Evolutionary conservation across 176 grass and related monocot species (phyloP), one percentile per base, ranked within the genome.

Genomic region (Cenchrus purpureus): DNA sequence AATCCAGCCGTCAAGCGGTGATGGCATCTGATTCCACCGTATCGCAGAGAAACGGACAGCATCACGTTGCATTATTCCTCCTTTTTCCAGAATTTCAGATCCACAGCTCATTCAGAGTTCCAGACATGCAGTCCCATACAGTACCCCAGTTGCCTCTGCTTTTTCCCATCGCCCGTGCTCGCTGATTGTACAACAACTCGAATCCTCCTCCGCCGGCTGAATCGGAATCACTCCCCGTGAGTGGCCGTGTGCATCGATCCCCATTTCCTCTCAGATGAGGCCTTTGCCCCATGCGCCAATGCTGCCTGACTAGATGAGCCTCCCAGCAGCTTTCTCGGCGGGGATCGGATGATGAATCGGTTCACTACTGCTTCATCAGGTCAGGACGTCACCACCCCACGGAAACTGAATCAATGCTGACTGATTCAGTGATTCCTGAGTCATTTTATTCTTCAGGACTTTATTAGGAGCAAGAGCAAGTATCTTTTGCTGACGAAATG

Each of bases 291-390:
- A 40, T 14, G 13, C 83, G 0, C 15, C 77, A 70, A 28, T 82
- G 83, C 62, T 25, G 6, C 67, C 16, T 84, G 81, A 88, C 81
- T 84, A 79, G 81, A 88, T 13, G 28, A 68, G 73, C 75, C 83
- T 17, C 14, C 48, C 59, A 32, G 0, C 59, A n/a, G 20, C 59
- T 6, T 62, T 10, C n/a, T 4, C n/a, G n/a, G n/a, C n/a, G 59
- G 59, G 0, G 20, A 61, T 61, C 7, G 11, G 37, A 40, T 40
- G 37, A 40, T 40, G 37, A 40, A 40, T 40, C 37, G 3, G 37
- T 40, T 40, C 37, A 4, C 37, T 40, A 40, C 37, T 40, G 37
- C 37, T 40, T 40, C 31, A 61, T 61, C 22, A 7, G n/a, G 25
- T 62, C 54, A 79, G 76, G 57, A 40, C 80, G 74, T 79, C 66